Percentiles rank a stretch among this genome's conserved stretches.
These are phyloP conservation scores for Boletus subluridellus DNA, from an alignment of 1,284 basidiomycete species.

Conservation along the genomic window DNA sequence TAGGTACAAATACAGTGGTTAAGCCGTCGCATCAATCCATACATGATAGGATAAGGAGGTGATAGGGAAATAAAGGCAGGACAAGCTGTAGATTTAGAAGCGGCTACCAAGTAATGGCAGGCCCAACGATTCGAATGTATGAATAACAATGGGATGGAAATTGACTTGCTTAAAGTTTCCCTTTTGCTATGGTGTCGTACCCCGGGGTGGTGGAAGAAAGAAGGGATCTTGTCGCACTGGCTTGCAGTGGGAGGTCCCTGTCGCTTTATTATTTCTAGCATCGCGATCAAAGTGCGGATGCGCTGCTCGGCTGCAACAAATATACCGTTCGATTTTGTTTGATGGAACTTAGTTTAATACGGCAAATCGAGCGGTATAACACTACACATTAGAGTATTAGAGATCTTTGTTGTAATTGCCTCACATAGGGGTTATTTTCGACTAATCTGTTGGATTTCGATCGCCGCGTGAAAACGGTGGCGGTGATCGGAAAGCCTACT, in stretches of 20 bases:
- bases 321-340: too few relatives aligned
- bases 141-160: neutral
- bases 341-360: too few relatives aligned
- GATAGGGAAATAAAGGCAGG: neutral
- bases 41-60: neutral
- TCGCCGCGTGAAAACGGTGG: slow-evolving; percentile 24
- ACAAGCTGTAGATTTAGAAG: neutral
- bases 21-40: neutral
- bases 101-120: neutral
- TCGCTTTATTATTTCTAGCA: too few relatives aligned
- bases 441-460: slow-evolving; percentile 6
- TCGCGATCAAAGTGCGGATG: neutral
- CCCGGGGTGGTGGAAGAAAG: too few relatives aligned
- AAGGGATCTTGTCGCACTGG: neutral
- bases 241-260: neutral
- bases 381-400: too few relatives aligned
- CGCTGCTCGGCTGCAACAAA: neutral
- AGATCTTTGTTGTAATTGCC: too few relatives aligned
- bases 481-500: slow-evolving; percentile 8
- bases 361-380: too few relatives aligned
- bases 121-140: neutral
- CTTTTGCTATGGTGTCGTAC: neutral
- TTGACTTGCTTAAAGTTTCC: neutral
- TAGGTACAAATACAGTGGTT: slow-evolving; percentile 61
- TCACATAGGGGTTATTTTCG: neutral